Base-by-base conservation (phyloP, 495 filamentous ascomycete species). In the Xylaria intraflava region DNA sequence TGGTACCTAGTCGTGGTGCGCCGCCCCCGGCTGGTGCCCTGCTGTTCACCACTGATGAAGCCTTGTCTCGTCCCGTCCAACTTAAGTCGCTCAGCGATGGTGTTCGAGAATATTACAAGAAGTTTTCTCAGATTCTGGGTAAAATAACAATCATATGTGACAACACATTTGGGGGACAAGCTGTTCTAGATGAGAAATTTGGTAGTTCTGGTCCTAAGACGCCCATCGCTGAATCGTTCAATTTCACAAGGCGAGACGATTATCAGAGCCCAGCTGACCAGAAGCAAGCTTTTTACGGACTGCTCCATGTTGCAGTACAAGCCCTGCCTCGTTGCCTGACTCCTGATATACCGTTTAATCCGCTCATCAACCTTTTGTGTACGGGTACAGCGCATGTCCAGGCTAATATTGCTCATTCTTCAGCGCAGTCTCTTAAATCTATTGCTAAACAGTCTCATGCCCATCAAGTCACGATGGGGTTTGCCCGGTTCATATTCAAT, bases 321-420 rank as follows among this genome's bases (percentile, higher is more conserved):
- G 90, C 93, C 9, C 72, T 99, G 29, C 93, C 93, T 41, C 87
- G 92, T 6, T 97, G 93, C 62, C 74, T 99, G 27, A 92, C 93
- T 1, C 78, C 86, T 31, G 86, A 94, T 57, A 91, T 95, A 43
- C 88, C 90, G 0, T 92, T 96, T 66, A 95, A 95, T 58, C 88
- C 90, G 7, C 76, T 99, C 17, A 89, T 97, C 72, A 97, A 96
- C 60, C 80, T 98, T 1, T 78, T 98, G 4, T 98, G 93, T 64
- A 98, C 90, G 6, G 94, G 94, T 20, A 97, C 93, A 12, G 93
- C 94, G 38, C 93, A 98, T 70, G 87, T 97, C 19, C 88, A 96
- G 59, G 80, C 79, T 29, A 92, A 95, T 51, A 96, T 98, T 60
- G 94, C 94, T 0, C 80, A 78, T 22, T 96, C 93, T 3, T 98